Conservation (phyloP, 306 rosid species). For the Vigna trinervia region DNA sequence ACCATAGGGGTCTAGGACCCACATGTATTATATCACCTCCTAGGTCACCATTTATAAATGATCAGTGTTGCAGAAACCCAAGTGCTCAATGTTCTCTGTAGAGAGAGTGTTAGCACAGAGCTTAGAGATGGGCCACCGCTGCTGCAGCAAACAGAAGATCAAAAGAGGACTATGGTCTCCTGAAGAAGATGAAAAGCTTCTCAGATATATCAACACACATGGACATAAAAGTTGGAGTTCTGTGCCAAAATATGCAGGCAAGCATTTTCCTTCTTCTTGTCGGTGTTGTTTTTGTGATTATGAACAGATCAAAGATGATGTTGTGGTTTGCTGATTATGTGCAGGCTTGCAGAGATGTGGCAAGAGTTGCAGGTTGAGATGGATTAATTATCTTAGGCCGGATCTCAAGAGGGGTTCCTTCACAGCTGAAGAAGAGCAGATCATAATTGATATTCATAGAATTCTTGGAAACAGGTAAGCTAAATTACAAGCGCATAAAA, state of each 20-base stretch:
- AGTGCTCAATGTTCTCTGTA: constrained; percentile 25
- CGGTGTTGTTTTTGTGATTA: neutral
- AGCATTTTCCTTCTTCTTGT: neutral
- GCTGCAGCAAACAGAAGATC: constrained; percentile 85
- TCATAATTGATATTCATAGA: constrained; percentile 82
- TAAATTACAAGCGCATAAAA: constrained; percentile 13
- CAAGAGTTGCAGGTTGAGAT: constrained; percentile 86
- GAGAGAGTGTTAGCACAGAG: neutral
- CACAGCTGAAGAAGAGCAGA: constrained; percentile 74
- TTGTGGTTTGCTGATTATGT: neutral
- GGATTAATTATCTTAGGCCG: constrained; percentile 90
- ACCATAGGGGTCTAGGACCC: constrained; percentile 23
- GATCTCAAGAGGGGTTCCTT: constrained; percentile 85
- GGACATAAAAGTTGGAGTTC: constrained; percentile 88
- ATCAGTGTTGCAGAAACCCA: constrained; percentile 6
- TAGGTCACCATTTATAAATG: constrained; percentile 43
- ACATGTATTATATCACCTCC: neutral
- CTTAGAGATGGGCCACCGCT: constrained; percentile 60
- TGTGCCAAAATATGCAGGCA: constrained; percentile 80
- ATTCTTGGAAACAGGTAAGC: constrained; percentile 77
- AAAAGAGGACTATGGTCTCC: constrained; percentile 96
- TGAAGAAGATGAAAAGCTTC: constrained; percentile 89
- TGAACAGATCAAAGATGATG: neutral
- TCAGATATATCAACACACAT: constrained; percentile 55
- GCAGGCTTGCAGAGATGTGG: constrained; percentile 88